Evolutionary conservation across 768 basidiomycete genomes (phyloP), one percentile per base, ranked within the genome.

Genomic region (Auriscalpium orientale): DNA sequence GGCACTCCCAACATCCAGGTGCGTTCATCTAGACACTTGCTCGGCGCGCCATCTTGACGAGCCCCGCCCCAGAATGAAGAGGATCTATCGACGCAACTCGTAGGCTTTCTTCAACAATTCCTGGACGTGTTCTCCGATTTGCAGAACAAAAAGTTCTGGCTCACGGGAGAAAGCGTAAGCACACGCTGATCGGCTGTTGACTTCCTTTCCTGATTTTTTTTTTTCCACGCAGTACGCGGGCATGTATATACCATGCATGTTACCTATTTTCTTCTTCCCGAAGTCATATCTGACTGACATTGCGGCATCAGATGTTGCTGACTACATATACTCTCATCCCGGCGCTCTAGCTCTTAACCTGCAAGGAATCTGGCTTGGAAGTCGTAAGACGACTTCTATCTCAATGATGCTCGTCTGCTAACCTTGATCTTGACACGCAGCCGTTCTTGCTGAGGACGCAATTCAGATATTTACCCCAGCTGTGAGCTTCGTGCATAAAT

Each of bases 401-500:
- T 38, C 46, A 36, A 13, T 52, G 16, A 18, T 35, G 44, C 16
- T 56, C 43, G 28, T 18, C 53, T n/a, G 12, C 15, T 35, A 38
- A 44, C 45, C 9, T 8, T 40, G 9, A 43, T 43, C 40, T 36
- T 35, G 10, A 33, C 13, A 36, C 12, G n/a, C 18, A 85, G 84
- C 84, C 15, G 71, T 69, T 1, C 59, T 89, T 5, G 81, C 82
- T 0, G 86, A 79, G 77, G 71, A 78, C 28, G 76, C 89, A 10
- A 81, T 85, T 11, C 85, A 87, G 65, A 68, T 76, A 52, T 74
- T 89, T 67, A 85, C 90, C 47, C 85, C 87, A 1, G 86, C 85
- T 0, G 83, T 89, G 28, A 72, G 77, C 56, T 89, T 89, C 58
- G 88, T 90, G 6, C 79, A 87, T 66, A 84, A 85, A 68, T 88